Evolutionary conservation across 371 early-diverging fungal genomes (phyloP).

Genomic region (Circinella umbellata): DNA sequence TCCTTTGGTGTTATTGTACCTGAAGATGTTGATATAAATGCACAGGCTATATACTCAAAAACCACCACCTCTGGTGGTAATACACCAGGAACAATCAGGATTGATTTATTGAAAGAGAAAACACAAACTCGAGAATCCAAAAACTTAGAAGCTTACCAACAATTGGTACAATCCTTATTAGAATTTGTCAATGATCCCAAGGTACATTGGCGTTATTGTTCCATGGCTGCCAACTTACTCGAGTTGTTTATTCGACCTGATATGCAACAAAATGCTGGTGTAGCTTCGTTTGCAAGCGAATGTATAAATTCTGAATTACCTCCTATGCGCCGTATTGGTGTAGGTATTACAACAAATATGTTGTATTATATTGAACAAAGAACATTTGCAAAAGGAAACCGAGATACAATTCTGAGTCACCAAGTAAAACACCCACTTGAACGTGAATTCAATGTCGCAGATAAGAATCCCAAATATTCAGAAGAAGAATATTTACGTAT

Average conservation of each 20-base stretch:
- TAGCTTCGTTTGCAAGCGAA: conserved; percentile 61
- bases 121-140: conserved; percentile 31
- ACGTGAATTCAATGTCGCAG: conserved; percentile 12
- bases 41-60: conserved; percentile 11
- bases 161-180: conserved; percentile 41
- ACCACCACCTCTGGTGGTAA: not conserved
- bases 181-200: conserved; percentile 55
- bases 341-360: conserved; percentile 49
- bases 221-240: conserved; percentile 79
- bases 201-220: conserved; percentile 82
- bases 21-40: conserved; percentile 17
- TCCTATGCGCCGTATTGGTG: conserved; percentile 69
- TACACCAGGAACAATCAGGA: conserved; percentile 6
- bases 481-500: conserved; percentile 27
- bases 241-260: conserved; percentile 69
- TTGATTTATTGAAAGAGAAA: conserved; percentile 18
- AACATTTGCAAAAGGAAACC: conserved; percentile 55
- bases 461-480: conserved; percentile 12
- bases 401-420: conserved; percentile 42
- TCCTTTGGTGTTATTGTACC: conserved; percentile 10
- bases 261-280: conserved; percentile 54
- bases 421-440: conserved; percentile 54
- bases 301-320: conserved; percentile 75
- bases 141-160: conserved; percentile 27
- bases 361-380: conserved; percentile 67